phyloP scores from a whole-genome alignment of 129 eudicot species.

The Flaveria bidentis region DNA sequence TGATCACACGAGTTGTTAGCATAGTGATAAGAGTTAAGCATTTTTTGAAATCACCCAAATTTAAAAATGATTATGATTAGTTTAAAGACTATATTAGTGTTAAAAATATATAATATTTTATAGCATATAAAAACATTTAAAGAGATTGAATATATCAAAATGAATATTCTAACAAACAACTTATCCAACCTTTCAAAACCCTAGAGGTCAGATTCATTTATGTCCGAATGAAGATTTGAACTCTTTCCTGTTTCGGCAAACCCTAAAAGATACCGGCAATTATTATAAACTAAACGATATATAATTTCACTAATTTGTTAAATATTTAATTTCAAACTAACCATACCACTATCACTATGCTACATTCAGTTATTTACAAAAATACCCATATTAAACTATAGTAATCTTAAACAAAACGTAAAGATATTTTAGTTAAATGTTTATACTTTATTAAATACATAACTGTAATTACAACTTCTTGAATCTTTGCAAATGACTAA shows the following conservation, averaged over 20 bases:
- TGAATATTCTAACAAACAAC: conserved; percentile 18
- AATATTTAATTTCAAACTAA: conserved; percentile 13
- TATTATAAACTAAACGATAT: not conserved
- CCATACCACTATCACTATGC: conserved; percentile 7
- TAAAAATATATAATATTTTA: too few species aligned
- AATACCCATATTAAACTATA: not conserved
- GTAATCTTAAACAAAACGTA: not conserved
- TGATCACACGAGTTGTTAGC: too few species aligned
- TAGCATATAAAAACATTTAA: not conserved
- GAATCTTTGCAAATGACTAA: conserved; percentile 4
- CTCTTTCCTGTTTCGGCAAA: conserved; percentile 33
- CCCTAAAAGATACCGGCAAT: conserved; percentile 15
- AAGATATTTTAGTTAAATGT: conserved; percentile 23
- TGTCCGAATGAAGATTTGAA: conserved; percentile 22
- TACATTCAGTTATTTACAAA: conserved; percentile 18
- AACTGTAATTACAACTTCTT: not conserved
- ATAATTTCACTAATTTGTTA: not conserved
- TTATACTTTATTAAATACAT: not conserved
- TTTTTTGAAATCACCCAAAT: too few species aligned
- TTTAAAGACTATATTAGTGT: too few species aligned
- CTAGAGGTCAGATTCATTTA: conserved; percentile 39
- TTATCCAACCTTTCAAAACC: conserved; percentile 48
- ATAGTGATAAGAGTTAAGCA: too few species aligned
- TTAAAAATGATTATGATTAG: too few species aligned
- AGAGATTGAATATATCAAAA: not conserved